Evolutionary conservation across 345 rosid species (phyloP).

Genomic region (Luvunga scandens): DNA sequence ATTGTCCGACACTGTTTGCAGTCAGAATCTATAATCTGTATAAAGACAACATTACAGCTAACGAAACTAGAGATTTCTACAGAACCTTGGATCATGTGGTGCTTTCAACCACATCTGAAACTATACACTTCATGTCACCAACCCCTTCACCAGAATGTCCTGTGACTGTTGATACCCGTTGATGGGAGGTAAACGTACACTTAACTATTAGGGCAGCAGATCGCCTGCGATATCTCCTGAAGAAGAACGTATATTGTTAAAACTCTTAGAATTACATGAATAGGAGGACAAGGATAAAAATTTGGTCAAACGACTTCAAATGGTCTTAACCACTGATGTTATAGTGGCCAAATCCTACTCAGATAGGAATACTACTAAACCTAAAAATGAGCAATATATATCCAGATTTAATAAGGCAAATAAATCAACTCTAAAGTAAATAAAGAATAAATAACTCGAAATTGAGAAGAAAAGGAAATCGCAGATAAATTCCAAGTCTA

Average conservation of each 20-base stretch:
- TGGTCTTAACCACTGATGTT: neutral
- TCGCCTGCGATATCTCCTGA: constrained; percentile 28
- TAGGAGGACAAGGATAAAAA: neutral
- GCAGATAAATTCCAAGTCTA: neutral
- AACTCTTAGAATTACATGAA: neutral
- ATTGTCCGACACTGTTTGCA: neutral
- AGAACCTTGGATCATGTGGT: neutral
- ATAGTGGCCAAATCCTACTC: neutral
- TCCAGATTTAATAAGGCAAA: neutral
- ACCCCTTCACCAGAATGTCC: neutral
- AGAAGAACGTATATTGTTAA: neutral
- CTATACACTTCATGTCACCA: neutral
- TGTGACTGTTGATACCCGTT: neutral
- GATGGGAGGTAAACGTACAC: neutral
- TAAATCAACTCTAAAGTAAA: neutral
- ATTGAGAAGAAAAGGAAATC: neutral
- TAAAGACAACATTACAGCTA: neutral
- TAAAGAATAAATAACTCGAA: neutral
- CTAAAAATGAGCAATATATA: no score
- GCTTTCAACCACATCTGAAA: neutral
- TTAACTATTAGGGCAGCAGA: constrained; percentile 12
- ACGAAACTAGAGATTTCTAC: neutral
- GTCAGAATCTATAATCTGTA: neutral
- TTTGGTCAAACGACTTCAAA: neutral
- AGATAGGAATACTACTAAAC: no score